Evolutionary conservation across 2,329 filamentous ascomycete species (phyloP), one percentile per base, ranked within the genome.

Genomic region (Aureobasidium zeae): DNA sequence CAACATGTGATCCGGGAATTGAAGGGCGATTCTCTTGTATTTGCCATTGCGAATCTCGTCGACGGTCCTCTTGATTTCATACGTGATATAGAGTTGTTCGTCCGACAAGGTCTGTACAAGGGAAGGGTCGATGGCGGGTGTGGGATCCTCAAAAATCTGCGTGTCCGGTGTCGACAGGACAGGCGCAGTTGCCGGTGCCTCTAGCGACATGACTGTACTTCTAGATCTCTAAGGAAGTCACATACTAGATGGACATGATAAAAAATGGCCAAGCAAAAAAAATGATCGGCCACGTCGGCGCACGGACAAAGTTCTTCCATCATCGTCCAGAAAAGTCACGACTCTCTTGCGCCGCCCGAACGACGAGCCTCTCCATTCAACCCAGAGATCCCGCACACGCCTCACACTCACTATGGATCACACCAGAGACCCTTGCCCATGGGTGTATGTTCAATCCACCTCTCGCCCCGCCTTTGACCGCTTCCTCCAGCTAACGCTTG

Each of bases 1-100:
- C 1, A 98, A 74, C 86, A 96, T 94, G 20, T 81, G 73, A 64
- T 98, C 91, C 0, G 91, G 89, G 54, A 98, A 96, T 59, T 98
- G 91, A n/a, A 98, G 67, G 1, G 87, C 91, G 22, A 98, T 76
- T 38, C 83, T 76, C 49, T 67, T 74, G 75, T 86, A 94, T 60
- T 72, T 72, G 31, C 78, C 82, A 4, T 70, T 63, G n/a, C 71
- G 70, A 34, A 98, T 83, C 62, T 94, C 85, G 25, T 67, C 63
- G 36, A 86, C 74, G 0, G 91, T 95, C 45, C 85, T 76, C 47
- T 75, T 72, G 52, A 95, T 81, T 63, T 98, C 91, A 67, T 96
- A 98, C 36, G 83, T 81, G 29, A 79, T 66, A 44, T 69, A 67
- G 21, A 96, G 69, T 57, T 88, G 83, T 57, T 84, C 77, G 52